Evolutionary conservation across 495 filamentous ascomycete genomes (phyloP).

Genomic region (Hypoxylon perforatum): DNA sequence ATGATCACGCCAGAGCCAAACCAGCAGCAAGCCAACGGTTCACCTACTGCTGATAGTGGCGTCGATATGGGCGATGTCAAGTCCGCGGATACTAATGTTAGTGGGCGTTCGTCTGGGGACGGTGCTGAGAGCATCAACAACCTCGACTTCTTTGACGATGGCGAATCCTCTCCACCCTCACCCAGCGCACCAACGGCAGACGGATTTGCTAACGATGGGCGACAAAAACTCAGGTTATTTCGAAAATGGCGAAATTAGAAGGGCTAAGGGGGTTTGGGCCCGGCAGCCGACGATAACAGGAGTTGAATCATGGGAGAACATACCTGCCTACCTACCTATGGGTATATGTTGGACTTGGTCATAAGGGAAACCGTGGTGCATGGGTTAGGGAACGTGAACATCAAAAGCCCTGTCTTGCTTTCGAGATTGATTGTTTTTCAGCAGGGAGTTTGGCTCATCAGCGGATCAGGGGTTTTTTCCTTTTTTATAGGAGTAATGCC

Average conservation of each 20-base stretch:
- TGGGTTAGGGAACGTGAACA: background rate
- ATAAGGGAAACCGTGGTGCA: background rate
- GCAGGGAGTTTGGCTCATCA: constrained; percentile 27
- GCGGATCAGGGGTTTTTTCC: constrained; percentile 13
- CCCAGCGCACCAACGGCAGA: constrained; percentile 18
- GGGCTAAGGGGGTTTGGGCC: constrained; percentile 14
- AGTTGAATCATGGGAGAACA: too few relatives aligned
- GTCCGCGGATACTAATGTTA: constrained; percentile 27
- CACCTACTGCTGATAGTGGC: constrained; percentile 26
- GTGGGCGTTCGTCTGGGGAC: constrained; percentile 33
- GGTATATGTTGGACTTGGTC: background rate
- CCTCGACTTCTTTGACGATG: constrained; percentile 25
- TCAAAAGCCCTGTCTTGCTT: background rate
- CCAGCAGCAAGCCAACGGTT: constrained; percentile 12
- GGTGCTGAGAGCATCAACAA: constrained; percentile 33
- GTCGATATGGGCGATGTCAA: constrained; percentile 31
- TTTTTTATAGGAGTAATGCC: background rate
- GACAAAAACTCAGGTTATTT: constrained; percentile 35
- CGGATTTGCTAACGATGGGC: constrained; percentile 26
- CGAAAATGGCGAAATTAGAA: constrained; percentile 38
- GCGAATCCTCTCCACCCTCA: constrained; percentile 26
- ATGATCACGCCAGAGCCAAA: constrained; percentile 17
- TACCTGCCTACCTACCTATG: background rate
- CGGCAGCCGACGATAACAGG: background rate
- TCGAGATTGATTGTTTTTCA: constrained; percentile 22